These are phyloP conservation scores for Fusarium concolor DNA, from an alignment of 2,329 filamentous ascomycete species.

Conservation along the genomic window DNA sequence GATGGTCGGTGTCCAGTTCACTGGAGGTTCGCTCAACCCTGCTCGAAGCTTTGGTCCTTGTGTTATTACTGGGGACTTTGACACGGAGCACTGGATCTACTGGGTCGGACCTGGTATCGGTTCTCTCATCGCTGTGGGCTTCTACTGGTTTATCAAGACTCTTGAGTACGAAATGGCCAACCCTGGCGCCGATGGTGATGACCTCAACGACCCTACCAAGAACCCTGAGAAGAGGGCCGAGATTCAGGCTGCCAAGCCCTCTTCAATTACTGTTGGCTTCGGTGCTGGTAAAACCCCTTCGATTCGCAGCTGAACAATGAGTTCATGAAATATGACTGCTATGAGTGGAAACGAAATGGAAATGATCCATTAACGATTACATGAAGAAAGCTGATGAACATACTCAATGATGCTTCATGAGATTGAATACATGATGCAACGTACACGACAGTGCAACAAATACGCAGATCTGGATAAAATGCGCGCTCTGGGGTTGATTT, in stretches of 20 bases:
- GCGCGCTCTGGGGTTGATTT: neutral
- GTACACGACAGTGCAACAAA: neutral
- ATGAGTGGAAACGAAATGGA: conserved; percentile 10
- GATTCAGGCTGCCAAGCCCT: conserved; percentile 33
- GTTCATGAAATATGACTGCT: conserved; percentile 9
- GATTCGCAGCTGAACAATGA: conserved; percentile 29
- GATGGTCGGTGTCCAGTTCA: conserved; percentile 60
- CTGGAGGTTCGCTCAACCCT: conserved; percentile 61
- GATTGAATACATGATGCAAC: neutral
- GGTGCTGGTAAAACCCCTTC: conserved; percentile 40
- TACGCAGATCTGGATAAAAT: neutral
- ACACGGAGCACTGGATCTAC: conserved; percentile 62
- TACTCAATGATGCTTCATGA: conserved; percentile 1
- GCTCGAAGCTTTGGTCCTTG: conserved; percentile 60
- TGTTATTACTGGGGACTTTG: conserved; percentile 56
- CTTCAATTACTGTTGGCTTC: conserved; percentile 26
- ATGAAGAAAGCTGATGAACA: conserved; percentile 10
- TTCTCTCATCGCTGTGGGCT: conserved; percentile 51
- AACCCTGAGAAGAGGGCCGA: conserved; percentile 56
- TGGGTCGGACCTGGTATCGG: conserved; percentile 53
- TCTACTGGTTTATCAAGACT: conserved; percentile 56
- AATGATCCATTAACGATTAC: conserved; percentile 10
- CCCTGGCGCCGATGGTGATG: conserved; percentile 59
- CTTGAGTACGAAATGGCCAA: conserved; percentile 60
- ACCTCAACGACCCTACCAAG: conserved; percentile 57